Conservation (phyloP, 208 protist species). For the Crithidia expoeki region DNA sequence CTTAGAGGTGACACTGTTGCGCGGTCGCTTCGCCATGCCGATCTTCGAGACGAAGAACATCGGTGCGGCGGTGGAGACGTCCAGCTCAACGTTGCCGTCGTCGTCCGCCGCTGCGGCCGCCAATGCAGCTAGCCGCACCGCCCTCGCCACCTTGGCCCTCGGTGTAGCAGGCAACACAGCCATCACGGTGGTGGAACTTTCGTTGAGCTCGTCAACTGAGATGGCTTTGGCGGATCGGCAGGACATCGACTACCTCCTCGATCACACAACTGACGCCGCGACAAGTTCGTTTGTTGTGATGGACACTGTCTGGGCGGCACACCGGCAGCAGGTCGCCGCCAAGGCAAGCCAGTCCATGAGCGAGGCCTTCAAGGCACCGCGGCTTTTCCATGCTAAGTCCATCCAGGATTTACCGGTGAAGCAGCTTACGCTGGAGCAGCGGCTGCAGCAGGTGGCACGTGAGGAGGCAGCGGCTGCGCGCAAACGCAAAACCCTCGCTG, state of each 20-base stretch:
- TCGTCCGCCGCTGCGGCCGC: conserved; percentile 4
- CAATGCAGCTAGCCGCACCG: conserved; percentile 9
- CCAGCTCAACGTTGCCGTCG: no score
- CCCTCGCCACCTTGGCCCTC: conserved; percentile 18
- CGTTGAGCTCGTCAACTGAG: conserved; percentile 10
- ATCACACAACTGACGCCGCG: conserved; percentile 36
- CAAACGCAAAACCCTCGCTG: conserved; percentile 22
- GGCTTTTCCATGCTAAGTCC: conserved; percentile 59
- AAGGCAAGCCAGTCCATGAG: conserved; percentile 50
- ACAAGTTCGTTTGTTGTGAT: conserved; percentile 44
- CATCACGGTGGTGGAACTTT: conserved; percentile 38
- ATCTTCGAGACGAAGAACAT: conserved; percentile 52
- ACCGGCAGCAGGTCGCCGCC: conserved; percentile 55
- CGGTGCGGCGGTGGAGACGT: conserved; percentile 25
- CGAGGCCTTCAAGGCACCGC: conserved; percentile 55
- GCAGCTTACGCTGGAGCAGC: conserved; percentile 73
- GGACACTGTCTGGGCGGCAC: conserved; percentile 51
- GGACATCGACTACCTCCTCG: conserved; percentile 22
- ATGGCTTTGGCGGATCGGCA: conserved; percentile 8
- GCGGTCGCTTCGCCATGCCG: conserved; percentile 73
- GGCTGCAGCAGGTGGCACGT: conserved; percentile 54
- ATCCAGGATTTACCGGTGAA: conserved; percentile 78
- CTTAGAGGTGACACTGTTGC: conserved; percentile 56
- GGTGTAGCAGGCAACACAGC: conserved; percentile 20
- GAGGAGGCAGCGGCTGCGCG: conserved; percentile 27